These are phyloP conservation scores for Anthracocystis setariae DNA, from an alignment of 1,284 basidiomycete species.

Conservation along the genomic window DNA sequence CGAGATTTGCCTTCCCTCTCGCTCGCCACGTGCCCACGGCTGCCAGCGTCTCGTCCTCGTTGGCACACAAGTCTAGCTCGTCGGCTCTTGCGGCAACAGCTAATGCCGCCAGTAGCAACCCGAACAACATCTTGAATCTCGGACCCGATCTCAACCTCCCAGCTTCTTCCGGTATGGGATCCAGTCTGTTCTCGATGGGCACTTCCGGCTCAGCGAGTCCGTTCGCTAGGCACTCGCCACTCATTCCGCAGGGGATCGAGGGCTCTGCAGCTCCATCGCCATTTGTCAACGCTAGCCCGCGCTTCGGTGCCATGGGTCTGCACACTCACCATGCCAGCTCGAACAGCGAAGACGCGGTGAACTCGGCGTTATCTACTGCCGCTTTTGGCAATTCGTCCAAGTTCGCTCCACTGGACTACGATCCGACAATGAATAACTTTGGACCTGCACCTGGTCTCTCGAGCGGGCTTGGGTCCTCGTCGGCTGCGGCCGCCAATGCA, in stretches of 20 bases:
- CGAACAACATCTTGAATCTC: conserved; percentile 24
- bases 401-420: conserved; percentile 46
- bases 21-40: conserved; percentile 35
- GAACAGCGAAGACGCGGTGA: conserved; percentile 9
- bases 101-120: neutral
- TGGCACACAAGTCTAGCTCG: conserved; percentile 23
- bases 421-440: conserved; percentile 36
- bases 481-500: conserved; percentile 2
- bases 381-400: conserved; percentile 22
- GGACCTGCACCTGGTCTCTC: conserved; percentile 29
- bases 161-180: conserved; percentile 15
- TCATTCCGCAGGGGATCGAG: conserved; percentile 30
- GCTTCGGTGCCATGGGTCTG: conserved; percentile 22
- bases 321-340: conserved; percentile 6
- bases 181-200: conserved; percentile 27
- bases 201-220: conserved; percentile 24
- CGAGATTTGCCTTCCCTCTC: conserved; percentile 47
- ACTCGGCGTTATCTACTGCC: conserved; percentile 3
- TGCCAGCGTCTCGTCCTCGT: conserved; percentile 7
- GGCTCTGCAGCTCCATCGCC: conserved; percentile 5
- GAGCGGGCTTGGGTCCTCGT: too few species aligned
- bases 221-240: conserved; percentile 32
- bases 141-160: conserved; percentile 26
- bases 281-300: conserved; percentile 30
- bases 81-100: conserved; percentile 10